Evolutionary conservation across 2,329 filamentous ascomycete genomes (phyloP).

Genomic region (Arthrocladium fulminans): DNA sequence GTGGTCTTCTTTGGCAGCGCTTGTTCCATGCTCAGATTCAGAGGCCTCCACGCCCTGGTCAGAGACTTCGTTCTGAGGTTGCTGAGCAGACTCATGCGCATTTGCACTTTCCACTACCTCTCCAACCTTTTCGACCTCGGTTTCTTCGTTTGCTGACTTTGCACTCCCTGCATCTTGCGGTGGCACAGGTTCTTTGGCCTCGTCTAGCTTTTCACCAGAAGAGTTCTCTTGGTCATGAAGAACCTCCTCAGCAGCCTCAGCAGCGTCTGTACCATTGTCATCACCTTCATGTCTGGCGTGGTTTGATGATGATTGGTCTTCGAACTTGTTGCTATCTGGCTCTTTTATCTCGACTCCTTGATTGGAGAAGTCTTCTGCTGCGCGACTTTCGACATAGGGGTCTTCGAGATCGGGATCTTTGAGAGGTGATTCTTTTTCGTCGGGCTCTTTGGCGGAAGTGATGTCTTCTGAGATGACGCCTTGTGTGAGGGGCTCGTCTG

Average conservation of each 20-base stretch:
- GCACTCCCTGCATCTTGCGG: not conserved
- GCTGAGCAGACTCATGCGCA: not conserved
- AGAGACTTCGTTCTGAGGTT: not conserved
- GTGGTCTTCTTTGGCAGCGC: not conserved
- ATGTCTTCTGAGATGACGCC: not conserved
- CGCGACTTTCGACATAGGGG: not conserved
- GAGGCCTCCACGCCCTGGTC: not conserved
- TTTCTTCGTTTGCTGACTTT: not conserved
- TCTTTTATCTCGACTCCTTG: not conserved
- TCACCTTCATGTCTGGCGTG: not conserved
- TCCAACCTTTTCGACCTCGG: not conserved
- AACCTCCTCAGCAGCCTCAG: no score
- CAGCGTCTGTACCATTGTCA: constrained; percentile 4
- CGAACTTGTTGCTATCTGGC: not conserved
- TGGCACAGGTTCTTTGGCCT: not conserved
- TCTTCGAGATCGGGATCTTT: constrained; percentile 2
- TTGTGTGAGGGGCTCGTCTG: constrained; percentile 6
- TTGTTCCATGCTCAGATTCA: not conserved
- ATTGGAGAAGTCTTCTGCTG: not conserved
- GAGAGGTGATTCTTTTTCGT: not conserved
- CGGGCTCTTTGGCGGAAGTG: not conserved
- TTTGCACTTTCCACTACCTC: not conserved
- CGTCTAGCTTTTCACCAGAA: not conserved
- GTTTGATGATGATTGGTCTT: not conserved
- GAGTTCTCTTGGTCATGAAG: not conserved